Conservation (phyloP, 78 protist genomes). For the Dictyostelium intermedium region DNA sequence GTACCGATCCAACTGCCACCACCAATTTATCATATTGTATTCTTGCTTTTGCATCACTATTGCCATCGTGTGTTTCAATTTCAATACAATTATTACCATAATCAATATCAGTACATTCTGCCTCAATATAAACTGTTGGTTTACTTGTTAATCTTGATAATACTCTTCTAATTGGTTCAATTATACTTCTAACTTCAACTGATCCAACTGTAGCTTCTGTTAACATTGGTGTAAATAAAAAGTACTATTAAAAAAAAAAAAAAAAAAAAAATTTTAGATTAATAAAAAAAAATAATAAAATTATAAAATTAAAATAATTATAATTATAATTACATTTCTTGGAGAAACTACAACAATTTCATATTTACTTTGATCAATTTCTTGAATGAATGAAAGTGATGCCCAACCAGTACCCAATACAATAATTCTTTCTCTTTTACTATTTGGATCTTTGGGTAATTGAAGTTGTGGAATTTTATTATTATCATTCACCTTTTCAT, state of each 20-base stretch:
- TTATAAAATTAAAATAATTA: background rate
- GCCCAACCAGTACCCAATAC: slow-evolving; percentile 82
- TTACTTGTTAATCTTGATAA: background rate
- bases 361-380: slow-evolving; percentile 49
- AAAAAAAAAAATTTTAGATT: background rate
- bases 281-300: background rate
- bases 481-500: background rate
- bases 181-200: slow-evolving; percentile 60
- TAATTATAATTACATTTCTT: slow-evolving; percentile 62
- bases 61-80: background rate
- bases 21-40: slow-evolving; percentile 86
- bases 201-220: slow-evolving; percentile 61
- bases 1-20: slow-evolving; percentile 84
- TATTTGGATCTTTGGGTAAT: slow-evolving; percentile 1
- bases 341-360: slow-evolving; percentile 76
- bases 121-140: slow-evolving; percentile 36
- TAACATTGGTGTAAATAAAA: slow-evolving; percentile 74
- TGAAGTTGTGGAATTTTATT: background rate
- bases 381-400: slow-evolving; percentile 51
- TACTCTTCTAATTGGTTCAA: slow-evolving; percentile 77
- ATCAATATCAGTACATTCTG: slow-evolving; percentile 59
- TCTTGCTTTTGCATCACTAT: background rate
- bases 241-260: background rate
- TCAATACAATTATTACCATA: slow-evolving; percentile 2
- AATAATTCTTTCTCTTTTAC: slow-evolving; percentile 57